Evolutionary conservation across 2,329 filamentous ascomycete genomes (phyloP).

Genomic region (Pseudocercospora eumusae): DNA sequence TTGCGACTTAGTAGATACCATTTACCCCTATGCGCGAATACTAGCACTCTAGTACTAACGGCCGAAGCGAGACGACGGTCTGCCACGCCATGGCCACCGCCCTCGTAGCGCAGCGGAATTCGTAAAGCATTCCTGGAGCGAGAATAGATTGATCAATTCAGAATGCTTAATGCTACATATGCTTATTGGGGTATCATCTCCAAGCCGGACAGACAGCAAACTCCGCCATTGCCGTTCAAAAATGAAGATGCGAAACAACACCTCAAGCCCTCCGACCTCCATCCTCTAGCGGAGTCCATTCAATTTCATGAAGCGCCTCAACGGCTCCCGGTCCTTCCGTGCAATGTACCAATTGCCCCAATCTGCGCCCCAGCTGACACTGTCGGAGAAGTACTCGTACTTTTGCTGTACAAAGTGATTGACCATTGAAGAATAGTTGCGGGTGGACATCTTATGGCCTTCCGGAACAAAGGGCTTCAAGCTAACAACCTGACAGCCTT

Average conservation of each 20-base stretch:
- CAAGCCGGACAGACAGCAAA: constrained; percentile 6
- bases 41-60: background rate
- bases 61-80: background rate
- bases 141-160: background rate
- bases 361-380: constrained; percentile 87
- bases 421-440: constrained; percentile 77
- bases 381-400: constrained; percentile 64
- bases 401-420: constrained; percentile 79
- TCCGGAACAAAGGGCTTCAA: constrained; percentile 87
- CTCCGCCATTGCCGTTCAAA: background rate
- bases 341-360: constrained; percentile 83
- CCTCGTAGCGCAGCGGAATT: background rate
- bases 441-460: constrained; percentile 69
- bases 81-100: background rate
- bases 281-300: constrained; percentile 17
- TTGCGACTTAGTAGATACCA: too few species aligned
- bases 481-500: constrained; percentile 85
- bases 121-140: background rate
- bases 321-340: constrained; percentile 65
- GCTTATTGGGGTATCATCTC: constrained; percentile 19
- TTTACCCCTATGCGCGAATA: too few species aligned
- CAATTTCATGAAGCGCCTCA: constrained; percentile 52
- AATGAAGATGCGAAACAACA: background rate
- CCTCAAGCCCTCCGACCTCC: background rate
- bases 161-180: constrained; percentile 6